Evolutionary conservation across 2,329 filamentous ascomycete species (phyloP).

Genomic region (Fusarium torulosum): DNA sequence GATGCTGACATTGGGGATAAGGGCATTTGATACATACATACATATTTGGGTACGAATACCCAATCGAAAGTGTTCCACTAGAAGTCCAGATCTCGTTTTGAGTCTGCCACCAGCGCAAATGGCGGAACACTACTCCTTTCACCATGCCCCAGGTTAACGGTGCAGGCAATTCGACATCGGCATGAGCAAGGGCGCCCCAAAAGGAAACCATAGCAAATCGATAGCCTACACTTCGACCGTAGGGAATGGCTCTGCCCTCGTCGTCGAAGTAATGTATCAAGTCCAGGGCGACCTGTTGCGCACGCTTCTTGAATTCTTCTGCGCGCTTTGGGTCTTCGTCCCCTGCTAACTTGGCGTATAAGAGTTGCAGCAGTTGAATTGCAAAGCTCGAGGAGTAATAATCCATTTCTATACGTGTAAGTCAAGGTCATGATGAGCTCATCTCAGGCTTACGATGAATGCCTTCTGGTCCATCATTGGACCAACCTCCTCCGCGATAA

Average conservation of each 20-base stretch:
- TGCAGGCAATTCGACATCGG: slow-evolving; percentile 77
- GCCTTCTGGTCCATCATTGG: slow-evolving; percentile 81
- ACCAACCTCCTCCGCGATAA: slow-evolving; percentile 86
- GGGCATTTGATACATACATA: slow-evolving; percentile 60
- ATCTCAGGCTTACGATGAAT: slow-evolving; percentile 69
- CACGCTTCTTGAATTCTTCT: slow-evolving; percentile 76
- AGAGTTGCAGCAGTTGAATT: slow-evolving; percentile 82
- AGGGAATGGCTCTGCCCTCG: slow-evolving; percentile 78
- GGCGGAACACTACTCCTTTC: slow-evolving; percentile 79
- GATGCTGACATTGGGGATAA: slow-evolving; percentile 18
- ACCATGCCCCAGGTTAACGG: slow-evolving; percentile 84
- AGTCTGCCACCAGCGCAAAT: slow-evolving; percentile 83
- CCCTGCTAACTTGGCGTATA: slow-evolving; percentile 79
- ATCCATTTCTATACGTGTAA: slow-evolving; percentile 73
- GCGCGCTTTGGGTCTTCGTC: slow-evolving; percentile 75
- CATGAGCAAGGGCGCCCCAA: slow-evolving; percentile 83
- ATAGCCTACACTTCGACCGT: slow-evolving; percentile 82
- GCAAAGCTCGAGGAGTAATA: slow-evolving; percentile 88
- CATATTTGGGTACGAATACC: slow-evolving; percentile 84
- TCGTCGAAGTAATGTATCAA: slow-evolving; percentile 82
- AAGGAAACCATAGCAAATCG: slow-evolving; percentile 89
- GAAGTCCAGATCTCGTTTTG: slow-evolving; percentile 80
- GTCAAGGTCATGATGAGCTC: background rate
- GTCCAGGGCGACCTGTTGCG: slow-evolving; percentile 75
- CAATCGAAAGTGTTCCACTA: slow-evolving; percentile 80